These are phyloP conservation scores for Cyclotella sp. DNA, from an alignment of 108 stramenopile genomes.

Conservation along the genomic window DNA sequence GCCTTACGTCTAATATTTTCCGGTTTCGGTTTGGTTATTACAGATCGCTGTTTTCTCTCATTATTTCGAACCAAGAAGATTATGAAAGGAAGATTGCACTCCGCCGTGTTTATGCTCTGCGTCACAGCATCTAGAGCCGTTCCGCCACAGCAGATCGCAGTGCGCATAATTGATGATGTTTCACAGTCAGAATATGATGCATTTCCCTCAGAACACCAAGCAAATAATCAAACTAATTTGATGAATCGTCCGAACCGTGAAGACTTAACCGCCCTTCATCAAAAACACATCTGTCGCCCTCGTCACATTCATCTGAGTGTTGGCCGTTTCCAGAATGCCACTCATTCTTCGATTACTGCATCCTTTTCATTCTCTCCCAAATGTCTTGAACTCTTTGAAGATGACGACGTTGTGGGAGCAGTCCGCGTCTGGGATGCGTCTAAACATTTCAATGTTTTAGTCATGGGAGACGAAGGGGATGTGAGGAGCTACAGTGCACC, in stretches of 20 bases:
- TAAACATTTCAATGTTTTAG: slow-evolving; percentile 7
- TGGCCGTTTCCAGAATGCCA: slow-evolving; percentile 26
- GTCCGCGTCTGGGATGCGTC: slow-evolving; percentile 16
- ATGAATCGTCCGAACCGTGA: not conserved
- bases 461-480: slow-evolving; percentile 13
- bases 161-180: no score
- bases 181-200: not conserved
- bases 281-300: slow-evolving; percentile 11
- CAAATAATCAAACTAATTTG: not conserved
- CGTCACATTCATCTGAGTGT: slow-evolving; percentile 40
- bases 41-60: no score
- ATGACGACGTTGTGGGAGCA: slow-evolving; percentile 11
- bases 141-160: no score
- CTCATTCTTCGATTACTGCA: slow-evolving; percentile 34
- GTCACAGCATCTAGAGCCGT: no score
- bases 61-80: no score
- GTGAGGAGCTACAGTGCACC: slow-evolving; percentile 36
- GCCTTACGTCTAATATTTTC: no score
- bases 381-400: slow-evolving; percentile 10
- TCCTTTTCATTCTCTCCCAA: slow-evolving; percentile 35
- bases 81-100: no score
- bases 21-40: no score
- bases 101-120: no score
- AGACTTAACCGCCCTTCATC: not conserved
- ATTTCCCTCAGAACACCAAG: not conserved